Conservation (phyloP, 495 filamentous ascomycete species). For the Aspergillus kassunensis region DNA sequence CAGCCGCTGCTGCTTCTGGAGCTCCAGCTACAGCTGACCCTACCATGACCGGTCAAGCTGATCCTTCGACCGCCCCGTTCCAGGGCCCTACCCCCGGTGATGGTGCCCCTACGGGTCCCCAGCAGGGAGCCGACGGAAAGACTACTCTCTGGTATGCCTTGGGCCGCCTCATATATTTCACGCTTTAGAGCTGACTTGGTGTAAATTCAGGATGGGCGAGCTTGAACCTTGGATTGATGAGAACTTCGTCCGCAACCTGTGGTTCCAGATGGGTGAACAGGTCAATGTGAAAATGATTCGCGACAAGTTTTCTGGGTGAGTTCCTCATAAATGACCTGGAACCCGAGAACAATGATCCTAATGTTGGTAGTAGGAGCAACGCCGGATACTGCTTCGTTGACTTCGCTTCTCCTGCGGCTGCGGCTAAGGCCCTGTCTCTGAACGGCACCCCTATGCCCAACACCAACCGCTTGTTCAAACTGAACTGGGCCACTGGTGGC, state of each 20-base stretch:
- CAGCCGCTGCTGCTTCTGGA: slow-evolving; percentile 49
- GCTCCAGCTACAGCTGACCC: slow-evolving; percentile 50
- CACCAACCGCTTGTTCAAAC: slow-evolving; percentile 91
- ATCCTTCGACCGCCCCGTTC: slow-evolving; percentile 52
- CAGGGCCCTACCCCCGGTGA: slow-evolving; percentile 51
- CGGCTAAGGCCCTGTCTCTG: slow-evolving; percentile 80
- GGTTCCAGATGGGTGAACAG: slow-evolving; percentile 82
- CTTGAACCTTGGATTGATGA: slow-evolving; percentile 99
- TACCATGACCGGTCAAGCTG: slow-evolving; percentile 51
- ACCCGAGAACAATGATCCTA: slow-evolving; percentile 33
- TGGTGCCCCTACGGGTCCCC: slow-evolving; percentile 47
- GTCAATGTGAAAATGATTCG: slow-evolving; percentile 99
- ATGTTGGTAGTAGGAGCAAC: slow-evolving; percentile 68
- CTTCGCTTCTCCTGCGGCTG: slow-evolving; percentile 77
- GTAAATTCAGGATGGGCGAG: slow-evolving; percentile 85
- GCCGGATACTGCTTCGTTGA: slow-evolving; percentile 99
- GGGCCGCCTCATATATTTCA: neutral
- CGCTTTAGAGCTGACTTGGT: neutral
- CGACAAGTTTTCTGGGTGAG: slow-evolving; percentile 98
- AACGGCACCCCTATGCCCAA: slow-evolving; percentile 93
- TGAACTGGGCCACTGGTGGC: slow-evolving; percentile 98
- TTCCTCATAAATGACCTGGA: slow-evolving; percentile 11
- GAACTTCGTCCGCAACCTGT: slow-evolving; percentile 93
- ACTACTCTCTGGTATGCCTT: slow-evolving; percentile 73
- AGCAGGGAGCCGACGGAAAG: slow-evolving; percentile 63